Conservation (phyloP, 192 early-diverging fungal species). For the Chytriomyces sp. region DNA sequence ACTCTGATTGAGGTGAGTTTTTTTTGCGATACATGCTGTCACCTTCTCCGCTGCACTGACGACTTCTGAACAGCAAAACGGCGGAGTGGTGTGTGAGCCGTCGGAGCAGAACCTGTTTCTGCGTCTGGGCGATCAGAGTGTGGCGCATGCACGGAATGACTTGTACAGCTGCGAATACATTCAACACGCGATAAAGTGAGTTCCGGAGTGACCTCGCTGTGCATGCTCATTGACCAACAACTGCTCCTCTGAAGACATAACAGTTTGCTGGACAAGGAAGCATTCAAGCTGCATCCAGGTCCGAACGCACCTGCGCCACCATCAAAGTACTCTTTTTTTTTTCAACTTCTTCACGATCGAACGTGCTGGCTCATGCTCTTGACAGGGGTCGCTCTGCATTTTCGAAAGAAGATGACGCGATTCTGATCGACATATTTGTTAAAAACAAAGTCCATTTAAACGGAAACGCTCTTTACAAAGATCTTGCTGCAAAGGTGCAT, state of each 20-base stretch:
- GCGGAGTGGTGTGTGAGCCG: background rate
- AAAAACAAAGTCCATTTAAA: background rate
- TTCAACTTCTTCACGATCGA: background rate
- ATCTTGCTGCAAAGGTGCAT: background rate
- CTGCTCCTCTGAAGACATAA: background rate
- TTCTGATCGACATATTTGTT: background rate
- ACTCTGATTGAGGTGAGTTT: background rate
- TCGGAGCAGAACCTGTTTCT: background rate
- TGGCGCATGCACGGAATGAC: background rate
- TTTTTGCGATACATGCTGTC: background rate
- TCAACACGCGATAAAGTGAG: background rate
- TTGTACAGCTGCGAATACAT: background rate
- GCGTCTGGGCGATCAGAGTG: background rate
- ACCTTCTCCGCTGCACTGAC: background rate
- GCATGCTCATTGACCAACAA: background rate
- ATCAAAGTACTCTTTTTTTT: background rate
- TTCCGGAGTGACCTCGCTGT: too few species aligned
- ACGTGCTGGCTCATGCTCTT: background rate
- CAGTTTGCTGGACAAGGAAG: background rate
- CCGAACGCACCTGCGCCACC: background rate
- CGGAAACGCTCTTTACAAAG: background rate
- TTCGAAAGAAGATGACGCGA: background rate
- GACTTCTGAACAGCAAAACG: background rate
- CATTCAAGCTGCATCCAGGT: background rate
- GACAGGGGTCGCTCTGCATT: background rate